Evolutionary conservation across 805 yeast species (phyloP).

Genomic region (Metschnikowia colocasiae): DNA sequence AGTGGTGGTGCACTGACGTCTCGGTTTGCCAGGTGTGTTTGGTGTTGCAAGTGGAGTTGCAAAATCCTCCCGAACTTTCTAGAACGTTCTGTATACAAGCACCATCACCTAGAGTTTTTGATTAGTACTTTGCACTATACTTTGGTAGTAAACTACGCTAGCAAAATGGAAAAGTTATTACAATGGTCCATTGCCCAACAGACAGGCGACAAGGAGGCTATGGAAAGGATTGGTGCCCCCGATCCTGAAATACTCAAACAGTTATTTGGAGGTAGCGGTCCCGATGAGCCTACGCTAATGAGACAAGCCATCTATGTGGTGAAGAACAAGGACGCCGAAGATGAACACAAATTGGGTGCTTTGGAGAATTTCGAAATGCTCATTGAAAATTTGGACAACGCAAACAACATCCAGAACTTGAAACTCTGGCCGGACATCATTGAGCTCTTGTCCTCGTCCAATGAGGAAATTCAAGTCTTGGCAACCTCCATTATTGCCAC

Average conservation of each 20-base stretch:
- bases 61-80: constrained; percentile 14
- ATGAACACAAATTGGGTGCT: constrained; percentile 68
- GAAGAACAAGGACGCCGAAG: constrained; percentile 50
- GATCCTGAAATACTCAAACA: constrained; percentile 79
- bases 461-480: constrained; percentile 43
- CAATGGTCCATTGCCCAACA: constrained; percentile 89
- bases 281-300: constrained; percentile 90
- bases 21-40: background rate
- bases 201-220: constrained; percentile 67
- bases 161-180: constrained; percentile 76
- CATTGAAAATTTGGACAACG: constrained; percentile 90
- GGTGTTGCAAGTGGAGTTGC: background rate
- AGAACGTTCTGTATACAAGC: constrained; percentile 15
- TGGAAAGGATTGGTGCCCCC: constrained; percentile 59
- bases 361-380: constrained; percentile 91
- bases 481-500: constrained; percentile 80
- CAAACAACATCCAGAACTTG: constrained; percentile 83
- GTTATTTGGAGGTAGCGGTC: constrained; percentile 59
- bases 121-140: background rate
- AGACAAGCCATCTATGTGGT: constrained; percentile 65
- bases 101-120: constrained; percentile 4
- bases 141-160: background rate
- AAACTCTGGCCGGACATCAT: constrained; percentile 75
- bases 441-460: constrained; percentile 42
- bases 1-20: too few species aligned